A percentile compares a stretch with the other conserved stretches of the same genome.
phyloP scores from a whole-genome alignment of 257 asterid genomes.

The Mentha longifolia region DNA sequence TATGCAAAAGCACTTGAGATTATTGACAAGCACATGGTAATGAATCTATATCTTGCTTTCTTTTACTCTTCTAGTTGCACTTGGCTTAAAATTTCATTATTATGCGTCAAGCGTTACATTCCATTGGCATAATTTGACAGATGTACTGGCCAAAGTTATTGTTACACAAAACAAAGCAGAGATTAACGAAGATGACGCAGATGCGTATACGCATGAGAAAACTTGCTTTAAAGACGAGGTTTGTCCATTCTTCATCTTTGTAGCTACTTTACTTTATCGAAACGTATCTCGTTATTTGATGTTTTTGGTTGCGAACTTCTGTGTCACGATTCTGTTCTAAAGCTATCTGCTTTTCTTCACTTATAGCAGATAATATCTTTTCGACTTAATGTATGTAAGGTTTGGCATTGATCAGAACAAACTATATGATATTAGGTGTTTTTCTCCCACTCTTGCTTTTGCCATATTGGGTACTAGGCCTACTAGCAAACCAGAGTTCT shows the following conservation, averaged over 20 bases:
- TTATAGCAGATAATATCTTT: not conserved
- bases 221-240: constrained; percentile 95
- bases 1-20: constrained; percentile 88
- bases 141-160: constrained; percentile 91
- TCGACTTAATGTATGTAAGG: not conserved
- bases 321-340: not conserved
- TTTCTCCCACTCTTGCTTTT: not conserved
- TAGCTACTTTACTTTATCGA: not conserved
- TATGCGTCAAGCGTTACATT: not conserved
- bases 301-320: not conserved
- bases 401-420: constrained; percentile 1
- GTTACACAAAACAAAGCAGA: constrained; percentile 86
- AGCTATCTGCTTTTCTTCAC: not conserved
- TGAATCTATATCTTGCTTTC: not conserved
- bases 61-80: not conserved
- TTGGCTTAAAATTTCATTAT: not conserved
- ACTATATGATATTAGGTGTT: not conserved
- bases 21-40: constrained; percentile 95
- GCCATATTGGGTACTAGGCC: not conserved
- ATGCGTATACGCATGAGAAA: constrained; percentile 98
- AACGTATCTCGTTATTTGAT: not conserved
- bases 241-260: constrained; percentile 6
- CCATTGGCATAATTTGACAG: constrained; percentile 43
- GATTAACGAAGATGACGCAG: constrained; percentile 96
- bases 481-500: not conserved